phyloP scores from a whole-genome alignment of 306 rosid species.

The Fragaria nilgerrensis region DNA sequence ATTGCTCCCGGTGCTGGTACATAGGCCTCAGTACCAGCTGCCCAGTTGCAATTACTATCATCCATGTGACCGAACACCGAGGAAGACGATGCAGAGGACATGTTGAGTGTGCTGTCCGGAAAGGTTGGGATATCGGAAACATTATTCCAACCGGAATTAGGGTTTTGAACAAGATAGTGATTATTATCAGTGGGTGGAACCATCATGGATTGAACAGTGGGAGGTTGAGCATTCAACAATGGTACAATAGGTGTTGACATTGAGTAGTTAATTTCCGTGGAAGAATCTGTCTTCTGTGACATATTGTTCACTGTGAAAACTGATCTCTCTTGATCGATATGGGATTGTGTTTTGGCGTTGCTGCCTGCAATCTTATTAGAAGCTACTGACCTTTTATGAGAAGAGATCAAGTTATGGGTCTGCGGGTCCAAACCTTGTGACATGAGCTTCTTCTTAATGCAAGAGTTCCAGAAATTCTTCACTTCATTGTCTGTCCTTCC shows the following conservation, averaged over 20 bases:
- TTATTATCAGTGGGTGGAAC: constrained; percentile 7
- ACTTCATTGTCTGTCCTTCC: constrained; percentile 99
- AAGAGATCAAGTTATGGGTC: constrained; percentile 43
- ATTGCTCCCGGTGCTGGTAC: constrained; percentile 12
- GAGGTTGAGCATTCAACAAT: constrained; percentile 6
- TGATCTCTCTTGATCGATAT: constrained; percentile 15
- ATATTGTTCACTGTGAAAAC: constrained; percentile 12
- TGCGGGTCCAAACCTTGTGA: constrained; percentile 54
- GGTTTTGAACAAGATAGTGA: constrained; percentile 18
- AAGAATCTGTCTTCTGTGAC: constrained; percentile 9
- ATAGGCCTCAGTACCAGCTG: constrained; percentile 27
- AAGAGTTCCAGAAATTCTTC: constrained; percentile 98
- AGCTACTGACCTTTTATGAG: constrained; percentile 8
- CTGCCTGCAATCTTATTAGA: background rate
- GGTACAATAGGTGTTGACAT: background rate
- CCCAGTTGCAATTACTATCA: constrained; percentile 29
- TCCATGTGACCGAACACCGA: constrained; percentile 24
- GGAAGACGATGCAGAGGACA: constrained; percentile 35
- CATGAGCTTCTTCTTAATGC: constrained; percentile 84
- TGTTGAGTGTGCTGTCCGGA: constrained; percentile 19
- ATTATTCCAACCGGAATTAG: constrained; percentile 3
- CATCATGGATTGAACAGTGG: background rate
- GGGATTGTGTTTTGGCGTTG: constrained; percentile 13
- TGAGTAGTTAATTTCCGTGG: background rate
- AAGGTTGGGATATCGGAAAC: constrained; percentile 16